A percentile compares a stretch with the other conserved stretches of the same genome.
These are phyloP conservation scores for Vishniacozyma victoriae DNA, from an alignment of 768 basidiomycete genomes.

Conservation along the genomic window DNA sequence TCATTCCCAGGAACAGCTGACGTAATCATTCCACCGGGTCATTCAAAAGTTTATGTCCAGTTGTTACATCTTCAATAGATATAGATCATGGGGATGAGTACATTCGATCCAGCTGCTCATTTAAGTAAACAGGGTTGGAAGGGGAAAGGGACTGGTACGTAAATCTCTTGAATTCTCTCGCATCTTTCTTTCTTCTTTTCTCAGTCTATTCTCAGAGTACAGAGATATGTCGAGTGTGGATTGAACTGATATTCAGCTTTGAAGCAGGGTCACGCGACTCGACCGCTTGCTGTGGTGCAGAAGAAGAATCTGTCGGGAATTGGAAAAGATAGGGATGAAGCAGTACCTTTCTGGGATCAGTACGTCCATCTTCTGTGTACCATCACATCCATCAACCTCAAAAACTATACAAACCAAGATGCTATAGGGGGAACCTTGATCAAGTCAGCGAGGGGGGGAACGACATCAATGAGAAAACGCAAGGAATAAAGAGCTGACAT, in stretches of 20 bases:
- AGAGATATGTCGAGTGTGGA: neutral
- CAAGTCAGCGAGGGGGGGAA: too few species aligned
- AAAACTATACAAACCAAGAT: neutral
- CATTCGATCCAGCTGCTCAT: slow-evolving; percentile 48
- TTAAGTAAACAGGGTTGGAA: slow-evolving; percentile 80
- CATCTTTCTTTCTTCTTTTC: neutral
- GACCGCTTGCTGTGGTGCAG: slow-evolving; percentile 70
- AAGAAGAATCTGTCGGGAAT: slow-evolving; percentile 81
- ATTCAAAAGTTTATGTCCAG: too few species aligned
- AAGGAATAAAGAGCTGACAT: neutral
- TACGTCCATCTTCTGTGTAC: slow-evolving; percentile 53
- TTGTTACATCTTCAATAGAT: too few species aligned
- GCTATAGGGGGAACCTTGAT: neutral
- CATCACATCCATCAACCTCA: too few species aligned
- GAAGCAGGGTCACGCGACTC: slow-evolving; percentile 69
- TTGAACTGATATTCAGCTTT: slow-evolving; percentile 52
- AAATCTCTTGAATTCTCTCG: neutral
- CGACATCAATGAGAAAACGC: neutral
- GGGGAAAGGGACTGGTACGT: slow-evolving; percentile 62
- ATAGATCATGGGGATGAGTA: slow-evolving; percentile 2
- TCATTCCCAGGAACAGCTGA: too few species aligned
- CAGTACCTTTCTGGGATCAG: slow-evolving; percentile 99
- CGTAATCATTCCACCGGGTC: too few species aligned
- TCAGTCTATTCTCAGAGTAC: neutral
- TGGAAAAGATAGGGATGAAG: slow-evolving; percentile 89